A percentile compares a stretch with the other conserved stretches of the same genome.
Conservation (phyloP, 306 rosid species). For the Quercus robur region DNA sequence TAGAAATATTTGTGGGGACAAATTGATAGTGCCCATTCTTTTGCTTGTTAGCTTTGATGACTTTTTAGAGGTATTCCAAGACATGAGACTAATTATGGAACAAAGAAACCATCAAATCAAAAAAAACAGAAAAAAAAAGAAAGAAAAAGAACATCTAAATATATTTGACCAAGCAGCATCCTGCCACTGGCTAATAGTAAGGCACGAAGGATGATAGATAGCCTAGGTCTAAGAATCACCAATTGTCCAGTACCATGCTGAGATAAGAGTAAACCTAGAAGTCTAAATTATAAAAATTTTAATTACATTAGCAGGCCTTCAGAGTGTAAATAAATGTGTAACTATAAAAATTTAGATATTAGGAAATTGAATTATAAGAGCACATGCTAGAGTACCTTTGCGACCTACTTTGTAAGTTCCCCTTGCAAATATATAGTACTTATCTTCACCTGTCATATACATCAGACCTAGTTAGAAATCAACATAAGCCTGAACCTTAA, state of each 20-base stretch:
- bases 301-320: background rate
- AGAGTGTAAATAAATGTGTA: background rate
- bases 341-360: background rate
- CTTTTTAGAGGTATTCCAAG: background rate
- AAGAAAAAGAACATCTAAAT: background rate
- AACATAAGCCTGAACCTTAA: background rate
- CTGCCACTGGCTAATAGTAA: background rate
- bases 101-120: background rate
- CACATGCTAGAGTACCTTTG: conserved; percentile 53
- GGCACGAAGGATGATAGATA: background rate
- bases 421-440: conserved; percentile 60
- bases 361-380: background rate
- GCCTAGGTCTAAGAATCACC: background rate
- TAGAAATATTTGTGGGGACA: too few relatives aligned
- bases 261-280: too few relatives aligned
- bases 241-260: too few relatives aligned
- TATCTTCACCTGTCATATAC: conserved; percentile 63
- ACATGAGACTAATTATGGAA: background rate
- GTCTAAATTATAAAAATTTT: too few relatives aligned
- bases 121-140: too few relatives aligned
- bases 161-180: background rate
- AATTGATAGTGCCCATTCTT: too few relatives aligned
- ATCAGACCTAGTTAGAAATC: background rate
- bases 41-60: background rate
- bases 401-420: conserved; percentile 88